Conservation (phyloP, 1,139 yeast species). For the Debaryomyces subglobosus region DNA sequence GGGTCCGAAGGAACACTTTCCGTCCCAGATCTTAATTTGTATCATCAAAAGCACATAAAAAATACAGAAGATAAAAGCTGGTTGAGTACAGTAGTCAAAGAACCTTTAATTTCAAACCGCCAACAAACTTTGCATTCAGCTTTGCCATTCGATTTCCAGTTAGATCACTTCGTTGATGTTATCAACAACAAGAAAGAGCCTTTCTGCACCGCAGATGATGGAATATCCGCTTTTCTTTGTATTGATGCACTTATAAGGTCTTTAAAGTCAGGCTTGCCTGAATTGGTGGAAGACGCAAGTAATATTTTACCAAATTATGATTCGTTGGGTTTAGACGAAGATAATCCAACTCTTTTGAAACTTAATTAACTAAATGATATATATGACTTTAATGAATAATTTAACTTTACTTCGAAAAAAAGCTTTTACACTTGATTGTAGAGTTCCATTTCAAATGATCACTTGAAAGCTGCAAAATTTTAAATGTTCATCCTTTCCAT, state of each 20-base stretch:
- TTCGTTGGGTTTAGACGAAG: slow-evolving; percentile 16
- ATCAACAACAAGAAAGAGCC: slow-evolving; percentile 33
- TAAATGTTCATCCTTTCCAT: no score
- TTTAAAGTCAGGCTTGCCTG: slow-evolving; percentile 40
- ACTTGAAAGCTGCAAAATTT: no score
- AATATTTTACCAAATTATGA: slow-evolving; percentile 27
- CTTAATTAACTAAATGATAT: neutral
- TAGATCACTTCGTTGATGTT: slow-evolving; percentile 42
- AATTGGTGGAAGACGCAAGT: slow-evolving; percentile 29
- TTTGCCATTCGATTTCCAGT: slow-evolving; percentile 43
- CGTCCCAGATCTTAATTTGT: slow-evolving; percentile 39
- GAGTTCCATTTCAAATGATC: no score
- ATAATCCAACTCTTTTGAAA: neutral
- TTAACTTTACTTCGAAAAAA: neutral
- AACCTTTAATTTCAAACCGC: slow-evolving; percentile 17
- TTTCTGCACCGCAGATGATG: slow-evolving; percentile 41
- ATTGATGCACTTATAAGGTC: slow-evolving; percentile 42
- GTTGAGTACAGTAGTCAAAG: slow-evolving; percentile 34
- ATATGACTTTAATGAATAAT: neutral
- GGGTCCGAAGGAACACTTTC: slow-evolving; percentile 43
- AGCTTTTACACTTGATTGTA: no score
- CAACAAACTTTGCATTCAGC: slow-evolving; percentile 16
- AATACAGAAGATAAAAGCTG: slow-evolving; percentile 26
- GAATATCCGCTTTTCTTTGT: slow-evolving; percentile 36
- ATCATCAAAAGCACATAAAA: slow-evolving; percentile 26